Evolutionary conservation across 345 rosid genomes (phyloP).

Genomic region (Adansonia digitata): DNA sequence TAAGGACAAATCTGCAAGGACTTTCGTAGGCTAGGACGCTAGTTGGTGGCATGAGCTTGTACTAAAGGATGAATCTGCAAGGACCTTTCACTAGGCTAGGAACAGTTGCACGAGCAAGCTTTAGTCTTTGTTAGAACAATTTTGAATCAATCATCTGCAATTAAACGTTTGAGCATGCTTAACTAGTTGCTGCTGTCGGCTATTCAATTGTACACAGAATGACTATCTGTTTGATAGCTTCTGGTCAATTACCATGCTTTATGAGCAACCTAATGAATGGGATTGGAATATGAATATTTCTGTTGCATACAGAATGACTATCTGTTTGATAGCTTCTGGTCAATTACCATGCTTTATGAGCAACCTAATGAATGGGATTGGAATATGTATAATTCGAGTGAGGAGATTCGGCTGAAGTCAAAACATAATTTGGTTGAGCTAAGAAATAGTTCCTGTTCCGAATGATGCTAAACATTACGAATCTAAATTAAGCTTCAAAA

Average conservation of each 20-base stretch:
- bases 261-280: background rate
- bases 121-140: background rate
- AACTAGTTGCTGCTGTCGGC: background rate
- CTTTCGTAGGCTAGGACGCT: too few relatives aligned
- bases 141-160: background rate
- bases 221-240: background rate
- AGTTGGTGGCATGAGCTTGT: background rate
- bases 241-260: background rate
- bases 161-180: background rate
- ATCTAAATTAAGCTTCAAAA: background rate
- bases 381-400: background rate
- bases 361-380: background rate
- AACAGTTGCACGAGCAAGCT: background rate
- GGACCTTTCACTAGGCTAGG: background rate
- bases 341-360: background rate
- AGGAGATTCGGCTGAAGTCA: background rate
- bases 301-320: background rate
- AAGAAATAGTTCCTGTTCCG: background rate
- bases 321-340: background rate
- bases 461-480: background rate
- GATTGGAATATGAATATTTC: background rate
- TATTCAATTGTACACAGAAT: background rate
- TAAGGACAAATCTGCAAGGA: background rate
- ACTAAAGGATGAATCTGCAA: background rate
- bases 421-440: background rate